A percentile compares a stretch with the other conserved stretches of the same genome.
These are phyloP conservation scores for Boletus nobilissimus DNA, from an alignment of 1,284 basidiomycete genomes.

Conservation along the genomic window DNA sequence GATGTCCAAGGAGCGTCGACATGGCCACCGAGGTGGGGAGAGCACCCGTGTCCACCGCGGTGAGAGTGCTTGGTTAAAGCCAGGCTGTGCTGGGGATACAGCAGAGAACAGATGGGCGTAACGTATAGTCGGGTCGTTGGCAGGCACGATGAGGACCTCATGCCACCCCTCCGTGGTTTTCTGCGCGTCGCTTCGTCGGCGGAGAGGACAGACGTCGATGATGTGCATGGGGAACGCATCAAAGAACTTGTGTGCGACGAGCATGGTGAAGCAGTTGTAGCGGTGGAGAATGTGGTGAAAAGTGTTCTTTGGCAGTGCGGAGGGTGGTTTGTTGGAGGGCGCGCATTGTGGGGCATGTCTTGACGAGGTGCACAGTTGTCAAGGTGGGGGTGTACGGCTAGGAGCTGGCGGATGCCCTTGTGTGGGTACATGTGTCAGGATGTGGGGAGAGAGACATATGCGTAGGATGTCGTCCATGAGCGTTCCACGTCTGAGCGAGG, in stretches of 20 bases:
- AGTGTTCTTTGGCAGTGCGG: slow-evolving; percentile 42
- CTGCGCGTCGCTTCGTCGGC: slow-evolving; percentile 65
- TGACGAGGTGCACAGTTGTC: slow-evolving; percentile 78
- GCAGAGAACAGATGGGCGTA: slow-evolving; percentile 33
- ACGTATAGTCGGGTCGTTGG: slow-evolving; percentile 45
- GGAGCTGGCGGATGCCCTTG: slow-evolving; percentile 66
- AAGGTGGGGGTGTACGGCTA: slow-evolving; percentile 53
- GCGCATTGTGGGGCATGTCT: slow-evolving; percentile 79
- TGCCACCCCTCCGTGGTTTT: slow-evolving; percentile 85
- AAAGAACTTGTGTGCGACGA: slow-evolving; percentile 98
- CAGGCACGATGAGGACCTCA: slow-evolving; percentile 81
- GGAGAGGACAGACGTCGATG: slow-evolving; percentile 70
- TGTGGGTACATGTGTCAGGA: background rate
- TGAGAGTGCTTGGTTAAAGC: slow-evolving; percentile 13
- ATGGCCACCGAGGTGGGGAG: slow-evolving; percentile 75
- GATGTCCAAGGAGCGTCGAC: slow-evolving; percentile 73
- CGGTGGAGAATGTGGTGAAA: slow-evolving; percentile 72
- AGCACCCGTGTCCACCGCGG: slow-evolving; percentile 74
- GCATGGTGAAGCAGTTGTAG: slow-evolving; percentile 78
- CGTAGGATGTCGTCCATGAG: slow-evolving; percentile 92
- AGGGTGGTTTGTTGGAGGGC: slow-evolving; percentile 73
- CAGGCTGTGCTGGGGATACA: slow-evolving; percentile 9
- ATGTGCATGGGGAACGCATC: slow-evolving; percentile 95
- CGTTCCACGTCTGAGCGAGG: no score
- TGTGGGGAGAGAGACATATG: slow-evolving; percentile 58